Percentiles rank a stretch among this genome's conserved stretches.
These are phyloP conservation scores for Physaria fendleri DNA, from an alignment of 345 rosid genomes.

Conservation along the genomic window DNA sequence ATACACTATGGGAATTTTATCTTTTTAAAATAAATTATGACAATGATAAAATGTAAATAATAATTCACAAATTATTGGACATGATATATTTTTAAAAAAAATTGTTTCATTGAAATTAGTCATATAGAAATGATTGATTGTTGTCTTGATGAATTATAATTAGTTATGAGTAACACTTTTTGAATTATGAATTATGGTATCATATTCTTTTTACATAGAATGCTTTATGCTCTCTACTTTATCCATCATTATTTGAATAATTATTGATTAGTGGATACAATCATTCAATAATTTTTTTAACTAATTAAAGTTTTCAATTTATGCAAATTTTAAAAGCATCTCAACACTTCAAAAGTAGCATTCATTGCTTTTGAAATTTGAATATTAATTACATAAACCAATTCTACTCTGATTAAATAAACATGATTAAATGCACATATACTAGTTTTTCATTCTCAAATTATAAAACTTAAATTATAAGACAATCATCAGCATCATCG, in stretches of 20 bases:
- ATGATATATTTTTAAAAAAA: not conserved
- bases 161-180: not conserved
- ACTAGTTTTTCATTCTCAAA: no score
- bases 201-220: conserved; percentile 5
- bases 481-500: no score
- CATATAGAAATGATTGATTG: not conserved
- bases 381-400: no score
- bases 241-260: not conserved
- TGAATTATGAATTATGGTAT: conserved; percentile 21
- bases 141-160: conserved; percentile 17
- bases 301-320: not conserved
- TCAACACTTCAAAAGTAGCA: conserved; percentile 4
- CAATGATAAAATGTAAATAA: not conserved
- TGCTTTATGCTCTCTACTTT: conserved; percentile 5
- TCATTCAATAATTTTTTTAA: conserved; percentile 13
- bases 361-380: not conserved
- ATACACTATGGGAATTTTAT: no score
- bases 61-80: conserved; percentile 14
- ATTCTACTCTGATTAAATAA: not conserved
- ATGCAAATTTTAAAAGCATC: no score
- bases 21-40: no score
- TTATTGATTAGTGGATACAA: conserved; percentile 21
- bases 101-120: not conserved
- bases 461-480: no score
- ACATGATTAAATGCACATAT: no score